Conservation (phyloP, 2,329 filamentous ascomycete genomes). For the Fusarium tjaetaba region DNA sequence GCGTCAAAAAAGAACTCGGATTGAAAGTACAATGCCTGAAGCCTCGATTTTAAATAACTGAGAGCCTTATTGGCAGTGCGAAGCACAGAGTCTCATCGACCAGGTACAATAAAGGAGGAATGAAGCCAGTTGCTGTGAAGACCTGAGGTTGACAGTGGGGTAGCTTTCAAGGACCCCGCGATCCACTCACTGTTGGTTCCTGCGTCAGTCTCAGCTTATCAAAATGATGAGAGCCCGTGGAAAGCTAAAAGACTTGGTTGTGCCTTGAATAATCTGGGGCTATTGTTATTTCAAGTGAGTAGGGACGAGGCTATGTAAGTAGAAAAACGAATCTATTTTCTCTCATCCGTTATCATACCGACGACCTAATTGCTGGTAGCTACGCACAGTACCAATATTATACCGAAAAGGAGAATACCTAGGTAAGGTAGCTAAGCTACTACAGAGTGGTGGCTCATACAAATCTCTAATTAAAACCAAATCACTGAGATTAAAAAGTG, state of each 20-base stretch:
- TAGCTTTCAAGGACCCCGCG: conserved; percentile 18
- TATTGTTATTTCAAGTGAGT: not conserved
- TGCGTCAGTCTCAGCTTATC: conserved; percentile 3
- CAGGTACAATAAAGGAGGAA: not conserved
- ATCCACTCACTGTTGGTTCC: conserved; percentile 33
- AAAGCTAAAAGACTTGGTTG: not conserved
- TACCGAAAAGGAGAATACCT: not conserved
- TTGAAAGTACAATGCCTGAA: too few relatives aligned
- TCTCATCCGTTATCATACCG: not conserved
- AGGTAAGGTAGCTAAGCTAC: not conserved
- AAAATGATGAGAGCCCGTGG: not conserved
- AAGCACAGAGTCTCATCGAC: not conserved
- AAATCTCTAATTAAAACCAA: not conserved
- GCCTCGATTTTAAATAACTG: not conserved
- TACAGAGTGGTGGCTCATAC: not conserved
- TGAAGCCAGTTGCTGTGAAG: conserved; percentile 23
- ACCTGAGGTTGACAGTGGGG: conserved; percentile 26
- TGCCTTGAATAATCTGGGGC: not conserved
- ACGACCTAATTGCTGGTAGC: not conserved
- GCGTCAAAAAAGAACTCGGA: not conserved
- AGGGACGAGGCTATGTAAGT: too few relatives aligned
- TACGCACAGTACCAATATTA: not conserved
- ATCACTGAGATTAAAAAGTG: not conserved
- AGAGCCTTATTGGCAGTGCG: not conserved
- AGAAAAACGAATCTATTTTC: not conserved